Percentiles rank a stretch among this genome's conserved stretches.
These are phyloP conservation scores for Ballota nigra DNA, from an alignment of 257 asterid species.

Conservation along the genomic window DNA sequence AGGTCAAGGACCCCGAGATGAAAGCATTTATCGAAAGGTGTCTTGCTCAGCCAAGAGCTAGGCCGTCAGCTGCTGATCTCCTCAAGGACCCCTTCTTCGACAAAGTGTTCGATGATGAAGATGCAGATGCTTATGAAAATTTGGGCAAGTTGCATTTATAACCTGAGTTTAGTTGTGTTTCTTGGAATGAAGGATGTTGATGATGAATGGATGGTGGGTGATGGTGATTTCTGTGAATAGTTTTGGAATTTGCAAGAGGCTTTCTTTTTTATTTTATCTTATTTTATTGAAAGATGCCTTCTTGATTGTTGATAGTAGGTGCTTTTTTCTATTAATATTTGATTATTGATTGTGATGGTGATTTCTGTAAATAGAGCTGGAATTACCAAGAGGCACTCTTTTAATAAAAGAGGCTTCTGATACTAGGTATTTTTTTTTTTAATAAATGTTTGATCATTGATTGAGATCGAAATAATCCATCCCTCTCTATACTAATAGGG, in stretches of 20 bases:
- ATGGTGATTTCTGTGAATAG: neutral
- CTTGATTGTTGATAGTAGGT: neutral
- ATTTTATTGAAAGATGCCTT: neutral
- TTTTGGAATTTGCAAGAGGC: neutral
- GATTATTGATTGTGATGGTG: no score
- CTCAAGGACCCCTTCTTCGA: conserved; percentile 54
- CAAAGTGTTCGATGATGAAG: conserved; percentile 37
- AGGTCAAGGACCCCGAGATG: conserved; percentile 55
- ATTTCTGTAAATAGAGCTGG: no score
- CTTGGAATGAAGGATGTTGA: neutral
- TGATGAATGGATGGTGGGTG: no score
- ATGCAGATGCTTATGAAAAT: neutral
- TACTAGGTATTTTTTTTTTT: no score
- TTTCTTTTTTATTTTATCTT: no score
- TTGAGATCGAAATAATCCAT: no score
- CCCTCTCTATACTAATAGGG: no score
- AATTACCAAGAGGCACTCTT: no score
- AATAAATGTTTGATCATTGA: no score
- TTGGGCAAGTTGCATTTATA: neutral
- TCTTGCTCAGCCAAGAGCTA: conserved; percentile 55
- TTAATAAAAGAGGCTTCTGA: no score
- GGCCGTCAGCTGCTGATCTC: conserved; percentile 71
- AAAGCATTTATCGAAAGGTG: conserved; percentile 68
- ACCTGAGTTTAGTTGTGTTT: neutral
- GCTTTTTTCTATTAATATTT: neutral